These are phyloP conservation scores for Botrytis tulipae DNA, from an alignment of 2,329 filamentous ascomycete species.

Conservation along the genomic window DNA sequence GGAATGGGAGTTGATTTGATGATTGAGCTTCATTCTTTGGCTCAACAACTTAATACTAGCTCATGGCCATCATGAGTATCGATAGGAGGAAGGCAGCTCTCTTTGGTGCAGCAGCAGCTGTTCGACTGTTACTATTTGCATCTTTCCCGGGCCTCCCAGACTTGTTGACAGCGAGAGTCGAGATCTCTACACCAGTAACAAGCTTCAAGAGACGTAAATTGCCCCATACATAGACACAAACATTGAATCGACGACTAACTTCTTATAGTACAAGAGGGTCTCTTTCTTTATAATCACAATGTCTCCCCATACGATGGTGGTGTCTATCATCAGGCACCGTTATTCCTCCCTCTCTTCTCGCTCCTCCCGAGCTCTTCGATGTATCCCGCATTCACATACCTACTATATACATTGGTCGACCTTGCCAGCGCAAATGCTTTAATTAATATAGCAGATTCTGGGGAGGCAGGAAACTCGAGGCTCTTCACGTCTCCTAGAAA, in stretches of 20 bases:
- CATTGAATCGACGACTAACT: slow-evolving; percentile 21
- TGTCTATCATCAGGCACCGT: slow-evolving; percentile 76
- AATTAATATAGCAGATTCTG: slow-evolving; percentile 75
- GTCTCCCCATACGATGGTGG: slow-evolving; percentile 97
- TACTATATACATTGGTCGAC: slow-evolving; percentile 81
- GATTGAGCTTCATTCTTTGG: slow-evolving; percentile 28
- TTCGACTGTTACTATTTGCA: slow-evolving; percentile 77
- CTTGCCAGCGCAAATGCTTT: slow-evolving; percentile 79
- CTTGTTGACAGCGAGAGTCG: slow-evolving; percentile 84
- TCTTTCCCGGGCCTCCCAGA: slow-evolving; percentile 81
- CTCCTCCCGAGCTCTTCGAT: slow-evolving; percentile 70
- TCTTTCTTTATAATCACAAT: slow-evolving; percentile 95
- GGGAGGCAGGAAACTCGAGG: slow-evolving; percentile 70
- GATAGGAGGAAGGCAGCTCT: slow-evolving; percentile 63
- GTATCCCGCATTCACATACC: slow-evolving; percentile 70
- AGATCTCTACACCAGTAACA: slow-evolving; percentile 94
- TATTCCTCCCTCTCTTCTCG: slow-evolving; percentile 88
- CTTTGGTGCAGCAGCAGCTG: slow-evolving; percentile 70
- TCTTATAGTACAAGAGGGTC: slow-evolving; percentile 79
- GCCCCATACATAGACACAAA: neutral
- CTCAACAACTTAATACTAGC: slow-evolving; percentile 12
- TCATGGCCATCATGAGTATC: slow-evolving; percentile 46
- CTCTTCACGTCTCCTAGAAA: slow-evolving; percentile 78
- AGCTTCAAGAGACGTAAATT: slow-evolving; percentile 92
- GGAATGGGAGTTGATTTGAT: neutral